Evolutionary conservation across 306 rosid species (phyloP).

Genomic region (Arachis hypogaea): DNA sequence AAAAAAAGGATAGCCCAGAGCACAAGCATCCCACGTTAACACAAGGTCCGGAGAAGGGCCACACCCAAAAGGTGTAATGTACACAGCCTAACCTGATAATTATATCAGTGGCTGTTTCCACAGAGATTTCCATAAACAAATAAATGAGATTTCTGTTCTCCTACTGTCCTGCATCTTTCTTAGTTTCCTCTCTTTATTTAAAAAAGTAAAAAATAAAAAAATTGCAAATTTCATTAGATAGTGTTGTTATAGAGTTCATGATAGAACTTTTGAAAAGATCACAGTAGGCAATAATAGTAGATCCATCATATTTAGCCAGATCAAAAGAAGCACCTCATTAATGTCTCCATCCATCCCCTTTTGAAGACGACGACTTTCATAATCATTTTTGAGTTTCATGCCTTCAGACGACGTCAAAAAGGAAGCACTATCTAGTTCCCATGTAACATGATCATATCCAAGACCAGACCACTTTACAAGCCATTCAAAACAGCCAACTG

Average conservation of each 20-base stretch:
- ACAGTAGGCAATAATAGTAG: neutral
- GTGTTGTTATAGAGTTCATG: neutral
- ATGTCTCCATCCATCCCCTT: constrained; percentile 38
- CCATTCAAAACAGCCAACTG: constrained; percentile 45
- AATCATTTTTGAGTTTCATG: constrained; percentile 37
- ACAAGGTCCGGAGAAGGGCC: too few species aligned
- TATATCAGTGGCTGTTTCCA: too few species aligned
- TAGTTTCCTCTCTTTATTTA: neutral
- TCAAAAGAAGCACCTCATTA: constrained; percentile 40
- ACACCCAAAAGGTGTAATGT: too few species aligned
- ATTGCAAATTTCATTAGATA: neutral
- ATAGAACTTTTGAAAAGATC: constrained; percentile 3
- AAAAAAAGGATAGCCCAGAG: too few species aligned
- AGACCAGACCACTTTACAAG: constrained; percentile 57
- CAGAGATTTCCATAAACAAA: too few species aligned
- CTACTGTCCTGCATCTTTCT: neutral
- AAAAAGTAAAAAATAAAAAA: neutral
- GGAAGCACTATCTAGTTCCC: constrained; percentile 49
- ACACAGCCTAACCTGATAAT: too few species aligned
- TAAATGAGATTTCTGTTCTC: neutral
- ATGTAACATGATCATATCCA: constrained; percentile 51
- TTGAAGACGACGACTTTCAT: constrained; percentile 40
- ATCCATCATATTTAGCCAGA: neutral
- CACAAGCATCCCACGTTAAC: too few species aligned
- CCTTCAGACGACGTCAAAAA: constrained; percentile 43